Percentiles rank a stretch among this genome's conserved stretches.
These are phyloP conservation scores for Dryadomyces sulphureus DNA, from an alignment of 2,329 filamentous ascomycete genomes.

Conservation along the genomic window DNA sequence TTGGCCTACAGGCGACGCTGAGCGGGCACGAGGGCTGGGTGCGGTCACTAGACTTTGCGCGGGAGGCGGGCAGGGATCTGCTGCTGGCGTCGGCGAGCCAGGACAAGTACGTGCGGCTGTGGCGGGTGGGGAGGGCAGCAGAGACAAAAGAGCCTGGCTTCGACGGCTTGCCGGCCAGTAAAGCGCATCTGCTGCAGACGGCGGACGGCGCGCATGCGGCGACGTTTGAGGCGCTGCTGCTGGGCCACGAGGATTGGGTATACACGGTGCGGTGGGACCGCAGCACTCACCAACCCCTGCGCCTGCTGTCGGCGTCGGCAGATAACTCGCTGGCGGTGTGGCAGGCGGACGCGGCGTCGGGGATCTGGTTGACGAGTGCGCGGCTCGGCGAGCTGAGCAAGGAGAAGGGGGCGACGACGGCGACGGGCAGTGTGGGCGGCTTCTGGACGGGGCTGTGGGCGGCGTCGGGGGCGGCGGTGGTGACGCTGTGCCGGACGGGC, in stretches of 20 bases:
- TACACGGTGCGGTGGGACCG: constrained; percentile 70
- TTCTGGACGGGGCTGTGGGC: constrained; percentile 96
- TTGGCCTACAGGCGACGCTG: constrained; percentile 61
- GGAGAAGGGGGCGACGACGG: constrained; percentile 90
- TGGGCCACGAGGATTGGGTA: constrained; percentile 98
- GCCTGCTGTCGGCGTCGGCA: constrained; percentile 77
- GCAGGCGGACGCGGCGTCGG: constrained; percentile 70
- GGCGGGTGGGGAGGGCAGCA: constrained; percentile 64
- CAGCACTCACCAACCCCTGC: constrained; percentile 32
- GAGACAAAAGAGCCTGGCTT: constrained; percentile 36
- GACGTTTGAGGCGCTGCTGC: constrained; percentile 83
- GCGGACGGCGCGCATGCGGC: constrained; percentile 51
- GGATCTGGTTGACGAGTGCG: constrained; percentile 79
- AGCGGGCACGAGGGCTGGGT: constrained; percentile 93
- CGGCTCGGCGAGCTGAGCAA: constrained; percentile 86
- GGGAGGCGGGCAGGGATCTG: constrained; percentile 48
- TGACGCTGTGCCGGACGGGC: constrained; percentile 77
- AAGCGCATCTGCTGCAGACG: constrained; percentile 58
- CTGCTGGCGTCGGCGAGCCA: constrained; percentile 88
- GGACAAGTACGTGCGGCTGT: constrained; percentile 91
- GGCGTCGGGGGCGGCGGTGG: constrained; percentile 56
- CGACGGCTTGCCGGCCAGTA: constrained; percentile 66
- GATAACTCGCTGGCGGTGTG: constrained; percentile 92
- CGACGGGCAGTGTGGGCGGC: constrained; percentile 86
- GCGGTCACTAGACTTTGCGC: constrained; percentile 64